A percentile compares a stretch with the other conserved stretches of the same genome.
Evolutionary conservation across 805 yeast species (phyloP).

Genomic region (Crinitomyces ghanaensis): DNA sequence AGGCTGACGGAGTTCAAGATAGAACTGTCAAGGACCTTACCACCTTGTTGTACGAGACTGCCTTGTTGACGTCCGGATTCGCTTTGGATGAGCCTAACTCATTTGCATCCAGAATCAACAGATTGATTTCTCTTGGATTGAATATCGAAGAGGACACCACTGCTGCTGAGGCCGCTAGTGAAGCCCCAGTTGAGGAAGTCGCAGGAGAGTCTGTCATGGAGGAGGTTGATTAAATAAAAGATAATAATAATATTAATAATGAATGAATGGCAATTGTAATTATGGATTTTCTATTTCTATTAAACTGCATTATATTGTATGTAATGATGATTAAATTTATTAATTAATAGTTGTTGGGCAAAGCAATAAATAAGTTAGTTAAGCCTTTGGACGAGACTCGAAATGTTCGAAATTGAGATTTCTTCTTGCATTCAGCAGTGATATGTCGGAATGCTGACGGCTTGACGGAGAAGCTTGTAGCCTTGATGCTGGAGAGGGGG

Average conservation of each 20-base stretch:
- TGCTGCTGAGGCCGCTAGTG: constrained; percentile 35
- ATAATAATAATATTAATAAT: too few relatives aligned
- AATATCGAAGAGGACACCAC: constrained; percentile 79
- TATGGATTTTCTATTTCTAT: constrained; percentile 1
- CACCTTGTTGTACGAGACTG: constrained; percentile 92
- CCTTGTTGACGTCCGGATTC: constrained; percentile 97
- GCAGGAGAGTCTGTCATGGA: constrained; percentile 95
- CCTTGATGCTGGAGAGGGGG: constrained; percentile 46
- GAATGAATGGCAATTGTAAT: constrained; percentile 1
- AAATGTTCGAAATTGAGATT: too few relatives aligned
- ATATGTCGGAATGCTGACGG: too few relatives aligned
- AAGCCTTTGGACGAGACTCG: constrained; percentile 8
- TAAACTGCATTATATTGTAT: too few relatives aligned
- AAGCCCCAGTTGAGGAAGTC: constrained; percentile 48
- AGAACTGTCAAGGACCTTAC: constrained; percentile 97
- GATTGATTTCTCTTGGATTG: constrained; percentile 94
- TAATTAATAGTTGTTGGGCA: not conserved
- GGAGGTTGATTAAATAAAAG: constrained; percentile 73
- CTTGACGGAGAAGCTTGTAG: too few relatives aligned
- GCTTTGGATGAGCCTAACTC: constrained; percentile 96
- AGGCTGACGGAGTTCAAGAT: constrained; percentile 94
- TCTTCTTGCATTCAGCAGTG: too few relatives aligned
- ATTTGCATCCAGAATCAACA: constrained; percentile 95
- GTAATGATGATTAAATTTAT: too few relatives aligned
- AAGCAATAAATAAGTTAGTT: not conserved